Evolutionary conservation across 75 land plant genomes (phyloP).

Genomic region (Isoetes taiwanensis): DNA sequence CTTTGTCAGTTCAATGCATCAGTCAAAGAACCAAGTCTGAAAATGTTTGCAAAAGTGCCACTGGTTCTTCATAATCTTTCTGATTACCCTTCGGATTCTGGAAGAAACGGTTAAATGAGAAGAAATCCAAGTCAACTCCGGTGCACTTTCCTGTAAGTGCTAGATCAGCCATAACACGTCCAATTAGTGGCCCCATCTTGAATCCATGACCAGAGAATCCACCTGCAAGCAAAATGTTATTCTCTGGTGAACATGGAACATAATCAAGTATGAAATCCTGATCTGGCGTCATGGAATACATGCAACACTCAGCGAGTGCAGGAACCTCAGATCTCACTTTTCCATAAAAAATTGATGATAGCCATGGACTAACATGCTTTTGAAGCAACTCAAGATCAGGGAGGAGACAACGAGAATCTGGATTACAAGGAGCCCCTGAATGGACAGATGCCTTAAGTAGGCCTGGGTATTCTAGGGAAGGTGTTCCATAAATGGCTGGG

Average conservation of each 20-base stretch:
- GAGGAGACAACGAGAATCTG: slow-evolving; percentile 39
- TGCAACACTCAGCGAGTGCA: slow-evolving; percentile 49
- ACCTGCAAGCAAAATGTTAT: slow-evolving; percentile 41
- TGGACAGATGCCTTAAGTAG: slow-evolving; percentile 58
- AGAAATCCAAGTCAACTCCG: slow-evolving; percentile 44
- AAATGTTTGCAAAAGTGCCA: too few relatives aligned
- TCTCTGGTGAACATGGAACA: slow-evolving; percentile 31
- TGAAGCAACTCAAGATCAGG: slow-evolving; percentile 13
- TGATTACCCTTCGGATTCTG: slow-evolving; percentile 41
- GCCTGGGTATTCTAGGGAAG: slow-evolving; percentile 75
- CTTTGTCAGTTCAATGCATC: too few relatives aligned
- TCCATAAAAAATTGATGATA: too few relatives aligned
- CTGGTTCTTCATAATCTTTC: slow-evolving; percentile 38
- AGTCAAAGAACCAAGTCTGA: too few relatives aligned
- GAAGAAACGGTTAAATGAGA: slow-evolving; percentile 45
- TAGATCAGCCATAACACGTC: slow-evolving; percentile 63
- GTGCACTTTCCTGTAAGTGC: slow-evolving; percentile 31
- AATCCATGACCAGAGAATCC: slow-evolving; percentile 98
- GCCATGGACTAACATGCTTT: too few relatives aligned
- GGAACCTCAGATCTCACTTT: slow-evolving; percentile 44
- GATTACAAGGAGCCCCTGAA: slow-evolving; percentile 57
- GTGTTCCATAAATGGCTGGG: slow-evolving; percentile 70
- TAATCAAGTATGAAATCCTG: slow-evolving; percentile 79
- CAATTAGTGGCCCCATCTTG: slow-evolving; percentile 84
- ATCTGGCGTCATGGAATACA: slow-evolving; percentile 95